phyloP scores from a whole-genome alignment of 1,284 basidiomycete genomes.

The Pterulicium gracile region DNA sequence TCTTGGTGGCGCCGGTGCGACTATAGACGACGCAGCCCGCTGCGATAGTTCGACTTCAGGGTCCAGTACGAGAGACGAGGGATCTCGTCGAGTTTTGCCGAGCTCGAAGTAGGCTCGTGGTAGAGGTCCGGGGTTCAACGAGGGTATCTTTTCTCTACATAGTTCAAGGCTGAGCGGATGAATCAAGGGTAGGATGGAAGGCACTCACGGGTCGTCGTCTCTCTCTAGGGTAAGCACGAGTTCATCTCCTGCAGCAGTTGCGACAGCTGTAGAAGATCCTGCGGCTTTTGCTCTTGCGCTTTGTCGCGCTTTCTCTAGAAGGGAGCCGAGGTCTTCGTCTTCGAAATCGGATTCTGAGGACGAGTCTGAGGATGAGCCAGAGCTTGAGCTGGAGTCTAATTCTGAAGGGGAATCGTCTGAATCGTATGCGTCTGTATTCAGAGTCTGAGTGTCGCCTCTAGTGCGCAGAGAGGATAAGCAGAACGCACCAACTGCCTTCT shows the following conservation, averaged over 20 bases:
- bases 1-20: slow-evolving; percentile 40
- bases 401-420: slow-evolving; percentile 11
- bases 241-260: slow-evolving; percentile 24
- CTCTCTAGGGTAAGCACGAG: slow-evolving; percentile 35
- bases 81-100: slow-evolving; percentile 28
- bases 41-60: slow-evolving; percentile 47
- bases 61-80: slow-evolving; percentile 38
- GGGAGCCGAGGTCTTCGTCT: slow-evolving; percentile 49
- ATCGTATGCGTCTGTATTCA: slow-evolving; percentile 12
- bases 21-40: slow-evolving; percentile 30
- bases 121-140: slow-evolving; percentile 50
- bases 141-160: slow-evolving; percentile 45
- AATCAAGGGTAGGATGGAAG: slow-evolving; percentile 6
- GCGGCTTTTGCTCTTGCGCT: slow-evolving; percentile 28
- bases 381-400: slow-evolving; percentile 21
- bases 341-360: slow-evolving; percentile 27
- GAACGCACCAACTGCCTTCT: slow-evolving; percentile 23
- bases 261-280: slow-evolving; percentile 11
- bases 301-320: slow-evolving; percentile 49
- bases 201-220: slow-evolving; percentile 18
- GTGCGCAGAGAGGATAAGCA: neutral
- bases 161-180: slow-evolving; percentile 8
- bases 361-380: slow-evolving; percentile 21
- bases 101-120: slow-evolving; percentile 53
- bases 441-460: neutral